These are phyloP conservation scores for Abortiporus biennis DNA, from an alignment of 1,284 basidiomycete species.

Conservation along the genomic window DNA sequence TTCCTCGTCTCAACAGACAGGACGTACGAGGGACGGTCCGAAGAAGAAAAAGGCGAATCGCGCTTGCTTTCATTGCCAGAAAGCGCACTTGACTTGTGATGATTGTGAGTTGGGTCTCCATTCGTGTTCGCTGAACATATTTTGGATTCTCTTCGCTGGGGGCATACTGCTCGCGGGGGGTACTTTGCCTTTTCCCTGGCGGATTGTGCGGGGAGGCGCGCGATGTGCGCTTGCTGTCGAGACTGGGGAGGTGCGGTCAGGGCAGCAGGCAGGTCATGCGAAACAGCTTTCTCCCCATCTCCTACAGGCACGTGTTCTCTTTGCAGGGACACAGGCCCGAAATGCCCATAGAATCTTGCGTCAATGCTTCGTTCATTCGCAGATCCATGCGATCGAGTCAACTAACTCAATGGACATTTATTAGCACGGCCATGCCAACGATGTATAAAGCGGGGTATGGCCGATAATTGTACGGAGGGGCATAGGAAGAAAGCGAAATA, in stretches of 20 bases:
- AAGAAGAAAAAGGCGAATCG: slow-evolving; percentile 92
- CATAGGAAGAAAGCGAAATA: slow-evolving; percentile 98
- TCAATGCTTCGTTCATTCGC: background rate
- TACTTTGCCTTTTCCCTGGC: no score
- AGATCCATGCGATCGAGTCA: no score
- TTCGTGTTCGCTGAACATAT: slow-evolving; percentile 10
- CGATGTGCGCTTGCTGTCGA: no score
- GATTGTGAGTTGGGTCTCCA: slow-evolving; percentile 59
- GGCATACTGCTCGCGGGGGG: background rate
- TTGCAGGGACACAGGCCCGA: no score
- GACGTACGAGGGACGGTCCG: slow-evolving; percentile 54
- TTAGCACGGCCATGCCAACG: slow-evolving; percentile 95
- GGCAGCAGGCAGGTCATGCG: no score
- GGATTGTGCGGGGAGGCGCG: no score
- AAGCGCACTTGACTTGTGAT: slow-evolving; percentile 95
- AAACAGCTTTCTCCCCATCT: no score
- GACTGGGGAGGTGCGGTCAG: no score
- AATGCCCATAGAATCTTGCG: background rate
- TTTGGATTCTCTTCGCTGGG: slow-evolving; percentile 1
- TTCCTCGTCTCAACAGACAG: slow-evolving; percentile 30
- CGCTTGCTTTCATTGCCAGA: slow-evolving; percentile 94
- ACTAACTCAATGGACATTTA: no score
- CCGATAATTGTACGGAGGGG: slow-evolving; percentile 87
- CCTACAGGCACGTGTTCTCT: no score
- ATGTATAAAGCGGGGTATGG: slow-evolving; percentile 91